Evolutionary conservation across 805 yeast species (phyloP).

Genomic region (Ogataea naganishii): DNA sequence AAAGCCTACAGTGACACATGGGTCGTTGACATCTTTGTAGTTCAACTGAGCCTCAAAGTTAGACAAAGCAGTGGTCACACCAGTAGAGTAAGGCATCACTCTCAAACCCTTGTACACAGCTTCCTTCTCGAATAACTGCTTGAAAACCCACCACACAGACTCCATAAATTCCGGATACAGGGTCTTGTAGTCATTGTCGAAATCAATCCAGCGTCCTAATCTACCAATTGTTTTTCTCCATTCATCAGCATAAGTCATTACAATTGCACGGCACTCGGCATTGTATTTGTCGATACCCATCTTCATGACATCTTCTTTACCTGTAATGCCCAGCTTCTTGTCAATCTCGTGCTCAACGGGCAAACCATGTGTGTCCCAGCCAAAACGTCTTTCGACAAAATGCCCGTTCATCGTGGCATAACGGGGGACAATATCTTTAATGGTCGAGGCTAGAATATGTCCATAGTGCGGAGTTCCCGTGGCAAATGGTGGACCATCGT

Average conservation of each 20-base stretch:
- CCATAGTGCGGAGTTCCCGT: conserved; percentile 99
- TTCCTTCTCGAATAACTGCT: conserved; percentile 74
- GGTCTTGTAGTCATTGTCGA: conserved; percentile 96
- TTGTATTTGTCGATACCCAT: conserved; percentile 94
- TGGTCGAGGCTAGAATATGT: conserved; percentile 92
- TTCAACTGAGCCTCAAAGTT: conserved; percentile 98
- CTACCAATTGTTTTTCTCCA: conserved; percentile 93
- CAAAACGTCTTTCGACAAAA: conserved; percentile 94
- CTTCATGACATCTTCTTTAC: conserved; percentile 89
- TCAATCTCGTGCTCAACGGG: conserved; percentile 99
- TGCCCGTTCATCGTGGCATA: conserved; percentile 97
- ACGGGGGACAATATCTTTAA: conserved; percentile 95
- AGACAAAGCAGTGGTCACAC: conserved; percentile 90
- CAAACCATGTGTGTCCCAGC: conserved; percentile 99
- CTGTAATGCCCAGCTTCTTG: conserved; percentile 88
- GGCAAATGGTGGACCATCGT: conserved; percentile 99
- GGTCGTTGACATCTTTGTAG: conserved; percentile 95
- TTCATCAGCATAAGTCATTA: conserved; percentile 92
- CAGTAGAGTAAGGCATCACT: conserved; percentile 99
- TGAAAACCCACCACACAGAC: conserved; percentile 98
- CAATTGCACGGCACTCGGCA: conserved; percentile 91
- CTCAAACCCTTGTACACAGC: conserved; percentile 91
- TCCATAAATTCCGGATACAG: conserved; percentile 96
- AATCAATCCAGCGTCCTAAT: conserved; percentile 98
- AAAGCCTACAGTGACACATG: conserved; percentile 91